phyloP scores from a whole-genome alignment of 148 eudicot genomes.

The Cornus controversa region DNA sequence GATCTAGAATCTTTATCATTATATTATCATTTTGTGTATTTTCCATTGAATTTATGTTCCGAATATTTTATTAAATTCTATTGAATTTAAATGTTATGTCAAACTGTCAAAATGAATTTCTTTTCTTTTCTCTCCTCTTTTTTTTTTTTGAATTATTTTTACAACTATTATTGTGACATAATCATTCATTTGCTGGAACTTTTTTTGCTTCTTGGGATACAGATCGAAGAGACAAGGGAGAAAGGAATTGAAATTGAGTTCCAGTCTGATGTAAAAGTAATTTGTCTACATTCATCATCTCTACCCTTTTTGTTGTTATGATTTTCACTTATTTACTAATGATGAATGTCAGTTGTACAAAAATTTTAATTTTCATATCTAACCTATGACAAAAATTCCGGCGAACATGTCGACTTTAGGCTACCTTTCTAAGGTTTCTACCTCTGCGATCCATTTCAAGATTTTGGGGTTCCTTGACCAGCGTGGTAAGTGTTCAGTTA shows the following conservation, averaged over 20 bases:
- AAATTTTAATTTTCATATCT: background rate
- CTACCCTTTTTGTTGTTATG: background rate
- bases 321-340: too few relatives aligned
- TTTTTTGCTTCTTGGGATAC: slow-evolving; percentile 10
- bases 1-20: too few relatives aligned
- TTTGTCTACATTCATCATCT: background rate
- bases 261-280: slow-evolving; percentile 84
- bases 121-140: background rate
- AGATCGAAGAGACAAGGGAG: slow-evolving; percentile 84
- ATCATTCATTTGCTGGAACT: background rate
- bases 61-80: too few relatives aligned
- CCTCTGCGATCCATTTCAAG: slow-evolving; percentile 93
- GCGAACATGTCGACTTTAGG: slow-evolving; percentile 41
- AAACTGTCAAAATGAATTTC: background rate
- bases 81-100: background rate
- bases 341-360: too few relatives aligned
- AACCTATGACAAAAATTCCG: background rate
- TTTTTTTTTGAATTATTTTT: background rate
- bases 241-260: slow-evolving; percentile 78
- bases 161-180: background rate
- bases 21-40: too few relatives aligned
- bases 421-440: slow-evolving; percentile 69
- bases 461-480: slow-evolving; percentile 73
- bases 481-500: slow-evolving; percentile 54
- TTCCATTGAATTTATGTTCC: background rate